These are phyloP conservation scores for Helianthus annuus DNA, from an alignment of 129 eudicot genomes.

Conservation along the genomic window DNA sequence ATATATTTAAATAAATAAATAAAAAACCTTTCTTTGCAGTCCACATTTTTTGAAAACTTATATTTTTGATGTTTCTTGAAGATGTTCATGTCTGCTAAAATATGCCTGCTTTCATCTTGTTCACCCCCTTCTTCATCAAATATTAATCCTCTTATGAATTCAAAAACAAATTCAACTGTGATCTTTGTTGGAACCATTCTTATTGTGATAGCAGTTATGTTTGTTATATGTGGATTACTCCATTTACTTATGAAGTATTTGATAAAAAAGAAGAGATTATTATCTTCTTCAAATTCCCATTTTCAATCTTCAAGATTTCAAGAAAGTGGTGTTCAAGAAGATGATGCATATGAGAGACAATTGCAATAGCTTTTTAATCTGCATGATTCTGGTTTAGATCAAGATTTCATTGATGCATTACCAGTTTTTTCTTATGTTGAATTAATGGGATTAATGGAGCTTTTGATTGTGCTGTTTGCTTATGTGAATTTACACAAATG, in stretches of 20 bases:
- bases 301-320: conserved; percentile 60
- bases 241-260: conserved; percentile 63
- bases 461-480: conserved; percentile 96
- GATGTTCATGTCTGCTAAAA: conserved; percentile 42
- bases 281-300: conserved; percentile 39
- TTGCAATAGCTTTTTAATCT: conserved; percentile 76
- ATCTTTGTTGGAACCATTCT: conserved; percentile 46
- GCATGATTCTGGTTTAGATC: conserved; percentile 92
- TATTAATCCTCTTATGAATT: conserved; percentile 32
- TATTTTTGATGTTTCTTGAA: conserved; percentile 28
- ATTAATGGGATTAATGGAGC: conserved; percentile 77
- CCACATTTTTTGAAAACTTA: background rate
- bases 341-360: conserved; percentile 72
- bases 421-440: conserved; percentile 86
- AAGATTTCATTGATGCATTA: conserved; percentile 77
- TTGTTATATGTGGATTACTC: conserved; percentile 69
- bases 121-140: conserved; percentile 20
- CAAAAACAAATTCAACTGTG: conserved; percentile 59
- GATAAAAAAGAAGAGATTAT: conserved; percentile 43
- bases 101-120: conserved; percentile 36
- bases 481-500: conserved; percentile 75
- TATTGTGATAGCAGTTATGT: conserved; percentile 59
- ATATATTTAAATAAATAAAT: conserved; percentile 11
- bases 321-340: conserved; percentile 36
- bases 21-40: background rate